Base-by-base conservation (phyloP, 2,329 filamentous ascomycete species). In the Dothideomycetes sp. region DNA sequence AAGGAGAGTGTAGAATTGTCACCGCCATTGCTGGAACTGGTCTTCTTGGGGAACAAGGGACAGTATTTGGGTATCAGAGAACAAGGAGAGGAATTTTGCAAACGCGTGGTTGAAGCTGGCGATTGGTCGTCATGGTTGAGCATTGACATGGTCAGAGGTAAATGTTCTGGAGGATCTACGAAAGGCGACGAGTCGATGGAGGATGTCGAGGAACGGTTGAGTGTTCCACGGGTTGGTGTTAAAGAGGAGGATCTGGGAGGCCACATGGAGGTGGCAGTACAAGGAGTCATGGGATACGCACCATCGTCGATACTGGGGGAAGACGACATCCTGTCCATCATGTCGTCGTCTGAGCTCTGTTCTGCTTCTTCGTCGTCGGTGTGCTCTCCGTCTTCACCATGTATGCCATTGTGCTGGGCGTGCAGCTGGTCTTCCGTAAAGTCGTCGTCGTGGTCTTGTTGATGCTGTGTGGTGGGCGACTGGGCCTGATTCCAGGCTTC, bases 251-350 rank as follows among this genome's bases (percentile, higher is more conserved):
- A 55, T 47, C 65, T 61, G 40, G 48, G 46, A 47, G 63, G 63
- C 63, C 65, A 68, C 36, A 24, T 15, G 36, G 42, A 19, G 32
- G 37, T 14, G 11, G 34, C 14, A 36, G 33, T 17, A 14, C 31
- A 7, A 36, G 31, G 14, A 42, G 18, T 18, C 33, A 16, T 54
- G 64, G 62, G 64, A 66, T 69, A 91, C 87, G 74, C 79, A 98
- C 89, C 89, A 81, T 96, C 89, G 71, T 94, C 87, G 63, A 98
- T 98, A 53, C 89, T 96, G 58, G 91, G 91, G 54, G 89, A 96
- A 63, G 88, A 96, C 54, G 89, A 96, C 50, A 98, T 95, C 64
- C 91, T 91, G 68, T 96, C 91, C 83, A 94, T 86, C 79, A 94
- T 79, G 62, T 96, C 89, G 63, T 95, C 79, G 56, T 93, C 87